These are phyloP conservation scores for Heliamphora exappendiculata DNA, from an alignment of 148 eudicot species.

Conservation along the genomic window DNA sequence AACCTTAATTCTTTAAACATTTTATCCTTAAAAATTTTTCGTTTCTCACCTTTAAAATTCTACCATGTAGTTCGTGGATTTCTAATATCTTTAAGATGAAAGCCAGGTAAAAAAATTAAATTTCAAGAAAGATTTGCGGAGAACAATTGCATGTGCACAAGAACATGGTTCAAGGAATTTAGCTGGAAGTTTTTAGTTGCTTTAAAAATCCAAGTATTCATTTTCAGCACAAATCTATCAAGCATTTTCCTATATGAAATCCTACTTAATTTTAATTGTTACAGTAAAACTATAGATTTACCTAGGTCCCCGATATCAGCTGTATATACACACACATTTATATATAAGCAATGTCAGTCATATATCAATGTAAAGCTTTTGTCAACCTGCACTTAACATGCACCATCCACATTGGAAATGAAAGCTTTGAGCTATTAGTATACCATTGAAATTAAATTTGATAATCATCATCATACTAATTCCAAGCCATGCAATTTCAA, in stretches of 20 bases:
- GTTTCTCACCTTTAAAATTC: too few species aligned
- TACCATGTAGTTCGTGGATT: too few species aligned
- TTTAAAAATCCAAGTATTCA: neutral
- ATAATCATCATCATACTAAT: neutral
- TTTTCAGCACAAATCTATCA: neutral
- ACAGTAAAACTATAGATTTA: neutral
- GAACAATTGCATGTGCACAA: neutral
- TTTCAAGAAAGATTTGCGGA: neutral
- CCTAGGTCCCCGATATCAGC: too few species aligned
- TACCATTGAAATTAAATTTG: neutral
- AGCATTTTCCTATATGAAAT: neutral
- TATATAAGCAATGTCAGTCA: neutral
- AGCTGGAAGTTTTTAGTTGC: neutral
- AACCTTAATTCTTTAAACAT: too few species aligned
- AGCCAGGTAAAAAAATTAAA: neutral
- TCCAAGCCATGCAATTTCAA: neutral
- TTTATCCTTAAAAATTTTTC: too few species aligned
- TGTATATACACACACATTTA: too few species aligned
- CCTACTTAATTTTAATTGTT: neutral
- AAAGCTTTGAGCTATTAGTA: neutral
- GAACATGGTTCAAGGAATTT: neutral
- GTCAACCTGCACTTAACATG: neutral
- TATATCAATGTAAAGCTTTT: neutral
- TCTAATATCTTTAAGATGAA: too few species aligned
- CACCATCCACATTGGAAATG: neutral